phyloP scores from a whole-genome alignment of 805 yeast genomes.

The Nakazawaea ernobii region DNA sequence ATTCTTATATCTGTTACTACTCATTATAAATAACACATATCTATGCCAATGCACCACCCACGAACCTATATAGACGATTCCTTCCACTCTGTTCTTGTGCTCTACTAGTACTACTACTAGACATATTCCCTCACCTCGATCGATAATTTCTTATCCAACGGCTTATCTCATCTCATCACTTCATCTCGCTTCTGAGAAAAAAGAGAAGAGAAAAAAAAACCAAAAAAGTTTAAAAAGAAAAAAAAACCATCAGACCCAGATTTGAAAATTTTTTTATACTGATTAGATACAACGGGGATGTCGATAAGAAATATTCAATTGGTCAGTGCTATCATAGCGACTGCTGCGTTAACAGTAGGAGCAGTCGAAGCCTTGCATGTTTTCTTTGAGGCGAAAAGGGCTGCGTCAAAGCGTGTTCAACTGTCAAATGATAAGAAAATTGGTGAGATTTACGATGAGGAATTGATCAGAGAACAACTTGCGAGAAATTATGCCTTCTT shows the following conservation, averaged over 20 bases:
- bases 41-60: too few species aligned
- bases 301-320: not conserved
- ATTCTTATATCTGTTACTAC: too few species aligned
- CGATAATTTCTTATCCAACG: not conserved
- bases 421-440: not conserved
- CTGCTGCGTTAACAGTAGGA: slow-evolving; percentile 30
- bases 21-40: too few species aligned
- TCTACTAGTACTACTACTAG: too few species aligned
- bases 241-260: not conserved
- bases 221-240: not conserved
- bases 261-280: not conserved
- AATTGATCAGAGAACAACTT: slow-evolving; percentile 80
- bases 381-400: slow-evolving; percentile 11
- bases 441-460: slow-evolving; percentile 44
- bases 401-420: not conserved
- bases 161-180: not conserved
- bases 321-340: slow-evolving; percentile 18
- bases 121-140: too few species aligned
- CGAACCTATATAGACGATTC: too few species aligned
- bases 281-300: not conserved
- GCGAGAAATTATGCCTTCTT: slow-evolving; percentile 92
- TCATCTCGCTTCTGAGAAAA: not conserved
- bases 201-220: not conserved
- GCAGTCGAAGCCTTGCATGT: slow-evolving; percentile 30
- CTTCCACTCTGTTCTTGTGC: not conserved